Base-by-base conservation (phyloP, 164 flowering plant species). In the Cinnamomum micranthum region DNA sequence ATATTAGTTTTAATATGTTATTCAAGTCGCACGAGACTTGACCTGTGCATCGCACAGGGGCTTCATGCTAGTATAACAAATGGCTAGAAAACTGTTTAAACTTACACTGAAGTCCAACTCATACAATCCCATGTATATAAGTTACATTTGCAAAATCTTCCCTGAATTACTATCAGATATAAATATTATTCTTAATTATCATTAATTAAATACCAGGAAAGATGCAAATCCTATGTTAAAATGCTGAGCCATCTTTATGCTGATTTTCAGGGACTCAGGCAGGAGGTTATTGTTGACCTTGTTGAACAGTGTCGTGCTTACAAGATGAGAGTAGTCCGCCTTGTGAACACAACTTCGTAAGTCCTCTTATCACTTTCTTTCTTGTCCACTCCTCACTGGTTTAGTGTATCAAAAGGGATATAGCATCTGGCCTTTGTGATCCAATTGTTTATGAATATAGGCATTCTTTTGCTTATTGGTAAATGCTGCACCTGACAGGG, bases 321-420 rank as follows among this genome's bases (percentile, higher is more conserved):
- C 85, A 95, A 93, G 86, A 95, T 85, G 82, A 85, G 97, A 89
- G 96, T 92, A 62, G 95, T 95, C 65, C 98, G 93, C 80, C 96
- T 95, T 77, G 93, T 93, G 63, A 93, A 93, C 80, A 91, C 94
- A 67, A 95, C 98, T 58, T 73, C 88, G 99, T 95, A 90, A 87
- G 97, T n/a, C 76, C 75, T 74, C 72, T 65, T 65, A 13, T 68
- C 11, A 41, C 47, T 55, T 20, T 60, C n/a, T 55, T 55, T 20
- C 60, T 55, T 0, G 13, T 15, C 20, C 20, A 55, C 60, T 55
- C 60, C 60, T 55, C n/a, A 55, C 6, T 55, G 60, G 60, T 55
- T 15, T 55, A 15, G 60, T 55, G 7, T 55, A 55, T 13, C n/a
- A 55, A 55, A 15, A 55, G n/a, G n/a, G 5, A 14, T 55, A 3